These are phyloP conservation scores for Dendrothele bispora DNA, from an alignment of 768 basidiomycete species.

Conservation along the genomic window DNA sequence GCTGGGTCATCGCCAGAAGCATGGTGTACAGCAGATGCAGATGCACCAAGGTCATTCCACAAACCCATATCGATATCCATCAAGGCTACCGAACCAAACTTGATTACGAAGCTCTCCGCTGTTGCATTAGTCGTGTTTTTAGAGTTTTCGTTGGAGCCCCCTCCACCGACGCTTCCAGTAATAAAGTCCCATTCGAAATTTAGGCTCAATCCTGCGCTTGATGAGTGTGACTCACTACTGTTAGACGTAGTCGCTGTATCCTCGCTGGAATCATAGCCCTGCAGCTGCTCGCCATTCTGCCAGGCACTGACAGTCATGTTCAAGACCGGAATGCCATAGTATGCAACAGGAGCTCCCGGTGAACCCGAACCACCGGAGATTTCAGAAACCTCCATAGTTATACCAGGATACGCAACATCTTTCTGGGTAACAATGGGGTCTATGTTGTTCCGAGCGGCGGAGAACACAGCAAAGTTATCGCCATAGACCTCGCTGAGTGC, in stretches of 20 bases:
- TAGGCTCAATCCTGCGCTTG: not conserved
- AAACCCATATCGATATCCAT: slow-evolving; percentile 1
- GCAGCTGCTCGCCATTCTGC: no score
- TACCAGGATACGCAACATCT: not conserved
- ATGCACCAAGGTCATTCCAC: not conserved
- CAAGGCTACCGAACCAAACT: slow-evolving; percentile 1
- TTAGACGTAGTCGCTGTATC: not conserved
- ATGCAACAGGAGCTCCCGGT: not conserved
- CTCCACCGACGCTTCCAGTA: not conserved
- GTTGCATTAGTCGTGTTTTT: slow-evolving; percentile 1
- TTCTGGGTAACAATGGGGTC: not conserved
- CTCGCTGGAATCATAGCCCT: not conserved
- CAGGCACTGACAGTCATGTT: slow-evolving; percentile 3
- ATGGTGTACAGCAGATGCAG: not conserved
- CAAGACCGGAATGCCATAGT: slow-evolving; percentile 1
- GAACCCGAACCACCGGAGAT: not conserved
- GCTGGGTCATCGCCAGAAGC: slow-evolving; percentile 1
- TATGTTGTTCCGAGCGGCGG: slow-evolving; percentile 1
- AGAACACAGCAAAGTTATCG: slow-evolving; percentile 3
- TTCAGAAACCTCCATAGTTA: slow-evolving; percentile 7
- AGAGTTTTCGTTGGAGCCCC: not conserved
- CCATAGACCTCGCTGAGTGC: slow-evolving; percentile 1
- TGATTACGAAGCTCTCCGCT: not conserved
- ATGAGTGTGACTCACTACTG: not conserved
- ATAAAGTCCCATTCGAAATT: slow-evolving; percentile 4